These are phyloP conservation scores for Tylopilus cervinicoccineus DNA, from an alignment of 768 basidiomycete species.

Conservation along the genomic window DNA sequence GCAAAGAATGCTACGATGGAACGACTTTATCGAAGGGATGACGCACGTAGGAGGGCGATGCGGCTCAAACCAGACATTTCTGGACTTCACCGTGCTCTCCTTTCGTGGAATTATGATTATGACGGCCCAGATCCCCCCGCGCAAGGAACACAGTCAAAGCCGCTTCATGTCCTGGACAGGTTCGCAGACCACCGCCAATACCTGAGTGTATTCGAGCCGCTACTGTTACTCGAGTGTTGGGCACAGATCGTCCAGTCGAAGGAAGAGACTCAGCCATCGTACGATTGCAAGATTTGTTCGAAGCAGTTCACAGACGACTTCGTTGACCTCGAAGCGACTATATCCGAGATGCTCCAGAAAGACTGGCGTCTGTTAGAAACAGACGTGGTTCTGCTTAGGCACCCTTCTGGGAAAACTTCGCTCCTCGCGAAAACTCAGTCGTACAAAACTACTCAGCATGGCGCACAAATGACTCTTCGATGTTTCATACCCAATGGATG, in stretches of 20 bases:
- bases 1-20: conserved; percentile 44
- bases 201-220: conserved; percentile 72
- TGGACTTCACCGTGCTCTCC: conserved; percentile 66
- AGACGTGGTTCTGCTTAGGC: conserved; percentile 78
- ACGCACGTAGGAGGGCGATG: conserved; percentile 54
- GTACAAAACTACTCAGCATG: conserved; percentile 40
- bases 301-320: conserved; percentile 78
- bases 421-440: conserved; percentile 70
- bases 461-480: conserved; percentile 56
- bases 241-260: conserved; percentile 78
- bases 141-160: conserved; percentile 28
- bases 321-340: conserved; percentile 69
- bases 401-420: conserved; percentile 47
- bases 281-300: conserved; percentile 60
- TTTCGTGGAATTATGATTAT: conserved; percentile 87
- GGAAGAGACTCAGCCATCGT: conserved; percentile 52
- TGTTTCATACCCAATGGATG: conserved; percentile 40
- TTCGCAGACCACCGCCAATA: conserved; percentile 71
- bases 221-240: conserved; percentile 89
- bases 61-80: conserved; percentile 83
- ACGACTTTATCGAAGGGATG: conserved; percentile 53
- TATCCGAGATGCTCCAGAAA: conserved; percentile 54
- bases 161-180: conserved; percentile 52
- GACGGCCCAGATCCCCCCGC: conserved; percentile 58
- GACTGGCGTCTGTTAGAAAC: conserved; percentile 78